Base-by-base conservation (phyloP, 2,329 filamentous ascomycete species). In the Graphilbum fragrans region DNA sequence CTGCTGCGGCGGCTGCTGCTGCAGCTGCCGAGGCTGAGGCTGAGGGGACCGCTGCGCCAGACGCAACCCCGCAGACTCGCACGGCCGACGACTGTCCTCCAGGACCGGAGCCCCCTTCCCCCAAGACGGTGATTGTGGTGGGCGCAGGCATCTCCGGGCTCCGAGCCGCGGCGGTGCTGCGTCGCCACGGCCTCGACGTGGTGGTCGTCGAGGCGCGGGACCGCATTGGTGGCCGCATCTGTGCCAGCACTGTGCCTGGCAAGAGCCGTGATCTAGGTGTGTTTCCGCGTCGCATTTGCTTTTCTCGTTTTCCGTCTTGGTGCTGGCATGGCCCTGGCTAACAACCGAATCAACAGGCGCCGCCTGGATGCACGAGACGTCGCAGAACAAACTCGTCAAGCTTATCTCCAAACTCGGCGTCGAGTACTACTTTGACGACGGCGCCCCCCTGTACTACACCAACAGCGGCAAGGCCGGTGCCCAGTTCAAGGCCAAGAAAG, bases 61-160 rank as follows among this genome's bases (percentile, higher is more conserved):
- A 9, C 27, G 17, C 7, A 22, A 22, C 7, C 25, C 23, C 7
- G 23, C 23, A 27, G 23, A 32, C 17, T 29, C 18, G 14, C 21
- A 23, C 20, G 8, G 25, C 32, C 29, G 38, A 34, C 23, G 38
- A 33, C 38, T 39, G 19, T 17, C 38, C 38, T 39, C 31, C 32
- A 39, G 38, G 29, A 39, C 38, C 38, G 32, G 38, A 39, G 38
- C 18, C 38, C 38, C 29, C 36, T 20, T 6, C 6, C 12, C 27
- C 34, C 29, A 39, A 39, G 38, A 34, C 38, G 29, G 39, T 36
- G 33, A 41, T 41, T 22, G 60, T 78, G 32, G 60, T 78, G 3
- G 74, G 73, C 14, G 72, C 72, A 20, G 74, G 74, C 6, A 61
- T 76, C 27, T 64, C 72, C 14, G 74, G 73, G 1, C 58, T 77